Conservation (phyloP, 1,284 basidiomycete genomes). For the Puccinia coronata region DNA sequence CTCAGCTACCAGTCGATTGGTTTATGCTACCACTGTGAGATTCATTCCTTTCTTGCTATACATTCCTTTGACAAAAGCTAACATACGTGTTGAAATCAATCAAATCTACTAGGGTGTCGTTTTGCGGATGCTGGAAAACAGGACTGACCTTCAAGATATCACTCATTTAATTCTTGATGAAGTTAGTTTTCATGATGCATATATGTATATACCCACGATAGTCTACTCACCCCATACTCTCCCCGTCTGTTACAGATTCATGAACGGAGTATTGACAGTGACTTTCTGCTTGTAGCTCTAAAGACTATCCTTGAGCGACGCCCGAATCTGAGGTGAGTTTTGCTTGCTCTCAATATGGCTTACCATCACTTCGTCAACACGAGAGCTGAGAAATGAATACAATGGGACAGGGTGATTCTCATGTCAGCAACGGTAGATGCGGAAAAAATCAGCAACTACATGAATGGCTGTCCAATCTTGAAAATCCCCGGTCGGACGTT, state of each 20-base stretch:
- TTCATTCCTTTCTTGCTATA: background rate
- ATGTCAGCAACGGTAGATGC: constrained; percentile 98
- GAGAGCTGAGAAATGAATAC: background rate
- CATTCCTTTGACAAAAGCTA: background rate
- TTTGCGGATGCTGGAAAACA: constrained; percentile 88
- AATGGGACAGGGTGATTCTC: constrained; percentile 72
- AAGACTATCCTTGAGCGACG: constrained; percentile 80
- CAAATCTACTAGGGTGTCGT: constrained; percentile 76
- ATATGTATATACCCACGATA: background rate
- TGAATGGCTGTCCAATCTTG: constrained; percentile 83
- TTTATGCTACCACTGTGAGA: constrained; percentile 70
- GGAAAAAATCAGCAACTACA: constrained; percentile 89
- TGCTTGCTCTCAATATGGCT: background rate
- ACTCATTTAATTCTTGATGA: constrained; percentile 88
- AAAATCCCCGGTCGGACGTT: constrained; percentile 95
- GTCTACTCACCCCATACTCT: background rate
- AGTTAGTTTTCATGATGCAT: constrained; percentile 60
- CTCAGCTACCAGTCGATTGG: constrained; percentile 58
- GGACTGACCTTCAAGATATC: constrained; percentile 85
- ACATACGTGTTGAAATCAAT: background rate
- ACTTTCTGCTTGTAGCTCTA: constrained; percentile 93
- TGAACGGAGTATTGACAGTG: constrained; percentile 94
- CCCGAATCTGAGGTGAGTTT: constrained; percentile 74
- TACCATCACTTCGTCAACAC: background rate
- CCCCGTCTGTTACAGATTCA: constrained; percentile 65